These are phyloP conservation scores for Phytophthora citrophthora DNA, from an alignment of 352 stramenopile genomes.

Conservation along the genomic window DNA sequence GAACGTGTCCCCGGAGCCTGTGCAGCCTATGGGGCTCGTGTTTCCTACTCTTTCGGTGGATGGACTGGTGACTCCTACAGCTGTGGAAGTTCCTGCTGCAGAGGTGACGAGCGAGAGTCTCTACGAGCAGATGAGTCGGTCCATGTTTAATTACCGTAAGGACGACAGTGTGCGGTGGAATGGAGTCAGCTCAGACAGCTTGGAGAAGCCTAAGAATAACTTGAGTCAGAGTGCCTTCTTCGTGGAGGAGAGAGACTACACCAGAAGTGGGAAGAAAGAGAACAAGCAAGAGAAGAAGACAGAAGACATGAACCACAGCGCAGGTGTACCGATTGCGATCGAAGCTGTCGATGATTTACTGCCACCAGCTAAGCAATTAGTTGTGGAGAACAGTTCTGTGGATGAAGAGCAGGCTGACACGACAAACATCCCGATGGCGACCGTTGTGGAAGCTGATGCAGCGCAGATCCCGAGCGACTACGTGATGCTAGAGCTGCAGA, in stretches of 20 bases:
- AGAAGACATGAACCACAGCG: slow-evolving; percentile 6
- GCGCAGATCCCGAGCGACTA: slow-evolving; percentile 71
- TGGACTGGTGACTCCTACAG: slow-evolving; percentile 42
- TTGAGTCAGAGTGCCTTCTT: slow-evolving; percentile 55
- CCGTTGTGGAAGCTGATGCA: slow-evolving; percentile 47
- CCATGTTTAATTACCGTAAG: slow-evolving; percentile 59
- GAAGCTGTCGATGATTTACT: slow-evolving; percentile 25
- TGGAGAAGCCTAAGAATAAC: slow-evolving; percentile 30
- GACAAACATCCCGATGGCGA: slow-evolving; percentile 59
- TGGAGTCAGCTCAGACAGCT: slow-evolving; percentile 1
- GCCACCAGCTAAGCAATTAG: slow-evolving; percentile 39
- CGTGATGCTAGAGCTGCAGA: slow-evolving; percentile 84
- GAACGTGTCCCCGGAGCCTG: slow-evolving; percentile 83
- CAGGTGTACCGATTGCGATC: slow-evolving; percentile 18
- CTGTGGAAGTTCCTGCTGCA: slow-evolving; percentile 41
- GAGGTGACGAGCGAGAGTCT: slow-evolving; percentile 36
- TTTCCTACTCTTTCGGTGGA: slow-evolving; percentile 77
- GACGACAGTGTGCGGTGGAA: slow-evolving; percentile 40
- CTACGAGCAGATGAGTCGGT: slow-evolving; percentile 63
- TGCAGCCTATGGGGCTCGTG: slow-evolving; percentile 67
- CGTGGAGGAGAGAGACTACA: slow-evolving; percentile 64
- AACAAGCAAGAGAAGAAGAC: slow-evolving; percentile 3
- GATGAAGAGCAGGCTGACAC: slow-evolving; percentile 19
- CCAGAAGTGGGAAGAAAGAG: slow-evolving; percentile 24
- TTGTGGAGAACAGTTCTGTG: slow-evolving; percentile 6